Percentiles rank a stretch among this genome's conserved stretches.
phyloP scores from a whole-genome alignment of 1,139 yeast genomes.

The Saccharomyces hybrid region DNA sequence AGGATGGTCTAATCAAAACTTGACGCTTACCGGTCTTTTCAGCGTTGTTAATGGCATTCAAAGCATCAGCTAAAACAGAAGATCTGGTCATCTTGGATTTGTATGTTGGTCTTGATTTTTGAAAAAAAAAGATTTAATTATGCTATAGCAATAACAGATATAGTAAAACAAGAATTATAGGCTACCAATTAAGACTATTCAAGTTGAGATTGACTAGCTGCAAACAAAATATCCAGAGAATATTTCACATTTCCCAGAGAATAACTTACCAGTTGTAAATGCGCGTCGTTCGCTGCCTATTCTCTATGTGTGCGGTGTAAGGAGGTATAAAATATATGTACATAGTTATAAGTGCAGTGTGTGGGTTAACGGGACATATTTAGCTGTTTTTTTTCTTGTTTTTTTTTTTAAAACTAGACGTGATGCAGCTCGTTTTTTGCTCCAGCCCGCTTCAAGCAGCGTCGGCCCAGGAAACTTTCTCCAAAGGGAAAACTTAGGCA shows the following conservation, averaged over 20 bases:
- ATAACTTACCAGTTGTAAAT: not conserved
- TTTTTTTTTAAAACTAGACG: no score
- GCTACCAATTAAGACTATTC: not conserved
- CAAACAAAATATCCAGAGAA: not conserved
- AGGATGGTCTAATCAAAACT: conserved; percentile 96
- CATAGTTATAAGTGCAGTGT: no score
- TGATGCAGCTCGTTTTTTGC: no score
- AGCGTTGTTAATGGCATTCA: conserved; percentile 97
- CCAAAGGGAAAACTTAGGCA: not conserved
- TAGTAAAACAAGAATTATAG: not conserved
- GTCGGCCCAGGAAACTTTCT: no score
- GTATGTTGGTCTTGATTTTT: not conserved
- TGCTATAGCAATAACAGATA: no score
- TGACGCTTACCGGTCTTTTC: conserved; percentile 99
- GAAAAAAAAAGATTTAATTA: not conserved
- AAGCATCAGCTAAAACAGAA: conserved; percentile 98
- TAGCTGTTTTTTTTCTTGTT: no score
- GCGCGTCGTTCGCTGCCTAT: not conserved
- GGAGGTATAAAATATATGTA: not conserved
- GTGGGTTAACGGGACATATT: no score
- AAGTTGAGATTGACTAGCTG: not conserved
- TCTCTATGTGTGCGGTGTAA: not conserved
- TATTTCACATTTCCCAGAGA: not conserved
- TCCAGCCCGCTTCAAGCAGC: no score
- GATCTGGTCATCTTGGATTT: conserved; percentile 74